Evolutionary conservation across 306 rosid genomes (phyloP), one percentile per base, ranked within the genome.

Genomic region (Glycyrrhiza uralensis): DNA sequence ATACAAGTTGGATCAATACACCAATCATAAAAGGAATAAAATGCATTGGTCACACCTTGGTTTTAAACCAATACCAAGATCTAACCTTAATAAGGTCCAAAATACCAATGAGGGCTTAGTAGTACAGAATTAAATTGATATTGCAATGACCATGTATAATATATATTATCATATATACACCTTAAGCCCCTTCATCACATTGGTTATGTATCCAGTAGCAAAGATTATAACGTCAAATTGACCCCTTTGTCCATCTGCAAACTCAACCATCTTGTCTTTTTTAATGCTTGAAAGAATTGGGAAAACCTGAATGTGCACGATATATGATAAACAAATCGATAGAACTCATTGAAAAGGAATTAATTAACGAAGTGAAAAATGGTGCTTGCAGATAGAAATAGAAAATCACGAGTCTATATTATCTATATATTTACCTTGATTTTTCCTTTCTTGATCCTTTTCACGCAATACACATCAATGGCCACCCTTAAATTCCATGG

Each of bases 161-260:
- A 15, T 33, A 14, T 44, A 2, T 45, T 20, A 35, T 8, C 1
- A 28, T n/a, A n/a, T n/a, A n/a, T 10, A 3, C 62, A 90, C 93
- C 96, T 87, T 66, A 2, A 87, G 93, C 96, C 93, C 87, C 0
- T 82, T 80, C 2, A 63, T 44, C 55, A 90, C 91, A 3, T 76
- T 82, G 81, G 67, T 86, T 29, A 15, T 85, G 64, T 87, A 90
- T 30, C 93, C 96, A 0, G 96, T 90, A 3, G 96, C 91, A 67
- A 90, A 87, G 39, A 90, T 30, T 13, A 90, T 90, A 1, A 74
- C 74, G 17, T 87, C 93, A 65, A 80, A 86, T 32, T 36, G 29
- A 13, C 47, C 65, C 3, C 3, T 6, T 32, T 17, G 35, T 14
- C 89, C 91, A 61, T 90, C 74, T 0, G 45, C 85, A 56, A 90